phyloP scores from a whole-genome alignment of 2,329 filamentous ascomycete genomes.

The Trichoderma koningiopsis region DNA sequence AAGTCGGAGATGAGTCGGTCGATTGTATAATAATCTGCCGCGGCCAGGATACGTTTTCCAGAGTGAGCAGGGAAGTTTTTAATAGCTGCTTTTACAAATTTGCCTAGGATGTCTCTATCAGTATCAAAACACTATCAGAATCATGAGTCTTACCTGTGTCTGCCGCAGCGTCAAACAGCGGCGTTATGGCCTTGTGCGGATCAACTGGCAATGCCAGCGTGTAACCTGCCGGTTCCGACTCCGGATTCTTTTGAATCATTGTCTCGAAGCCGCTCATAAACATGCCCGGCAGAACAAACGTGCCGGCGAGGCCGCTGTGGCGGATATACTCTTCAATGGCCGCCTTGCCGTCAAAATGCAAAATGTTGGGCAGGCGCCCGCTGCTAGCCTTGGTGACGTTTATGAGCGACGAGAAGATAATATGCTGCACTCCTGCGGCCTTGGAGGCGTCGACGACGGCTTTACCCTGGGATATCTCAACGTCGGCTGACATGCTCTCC shows the following conservation, averaged over 20 bases:
- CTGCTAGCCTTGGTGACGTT: constrained; percentile 42
- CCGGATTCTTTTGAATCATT: constrained; percentile 33
- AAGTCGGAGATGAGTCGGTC: constrained; percentile 40
- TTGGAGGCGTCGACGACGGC: constrained; percentile 50
- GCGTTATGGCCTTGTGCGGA: constrained; percentile 38
- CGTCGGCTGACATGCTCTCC: constrained; percentile 39
- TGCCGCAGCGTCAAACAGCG: constrained; percentile 41
- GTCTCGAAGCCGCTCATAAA: constrained; percentile 56
- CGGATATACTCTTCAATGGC: constrained; percentile 60
- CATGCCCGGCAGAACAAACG: constrained; percentile 54
- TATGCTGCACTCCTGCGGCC: constrained; percentile 47
- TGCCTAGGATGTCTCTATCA: constrained; percentile 31
- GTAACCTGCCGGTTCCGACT: constrained; percentile 35
- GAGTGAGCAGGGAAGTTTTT: constrained; percentile 32
- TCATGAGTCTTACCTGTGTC: constrained; percentile 44
- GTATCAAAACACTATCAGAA: neutral
- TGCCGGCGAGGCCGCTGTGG: constrained; percentile 47
- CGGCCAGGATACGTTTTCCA: constrained; percentile 42
- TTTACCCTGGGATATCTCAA: constrained; percentile 48
- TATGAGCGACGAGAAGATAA: constrained; percentile 51
- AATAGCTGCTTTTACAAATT: constrained; percentile 41
- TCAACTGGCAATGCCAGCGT: constrained; percentile 35
- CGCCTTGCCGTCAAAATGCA: constrained; percentile 61
- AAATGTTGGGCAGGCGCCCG: constrained; percentile 43
- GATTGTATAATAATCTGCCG: constrained; percentile 42